Base-by-base conservation (phyloP, 1,139 yeast genomes). In the Magnusiomyces fungicola region DNA sequence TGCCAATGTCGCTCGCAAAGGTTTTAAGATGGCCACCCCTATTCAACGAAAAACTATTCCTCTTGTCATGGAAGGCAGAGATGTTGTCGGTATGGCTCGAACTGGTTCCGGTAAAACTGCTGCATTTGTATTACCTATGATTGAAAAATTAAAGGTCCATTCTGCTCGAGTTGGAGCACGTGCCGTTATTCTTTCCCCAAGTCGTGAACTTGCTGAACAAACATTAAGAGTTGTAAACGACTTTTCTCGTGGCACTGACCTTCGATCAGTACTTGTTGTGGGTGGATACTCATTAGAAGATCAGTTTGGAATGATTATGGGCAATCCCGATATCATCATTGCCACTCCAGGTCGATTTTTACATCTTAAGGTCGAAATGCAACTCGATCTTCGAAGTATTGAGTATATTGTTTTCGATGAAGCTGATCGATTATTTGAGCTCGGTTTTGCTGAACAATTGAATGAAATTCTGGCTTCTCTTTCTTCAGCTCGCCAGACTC, bases 21-120 rank as follows among this genome's bases (percentile, higher is more conserved):
- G 99, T 0, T 94, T 81, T 70, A 83, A 81, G 59, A 95, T 86
- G 58, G 98, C 99, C 9, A 94, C 99, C 0, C 98, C 99, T 1
- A 94, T 94, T 65, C 99, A 94, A 69, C 76, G 98, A 55, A 90
- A 90, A 64, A 83, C 98, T 2, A 87, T 94, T 51, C 98, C 98
- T 0, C 73, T 89, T 51, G 82, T 92, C 50, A 72, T 92, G 71
- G 90, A 86, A 52, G 83, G 80, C 53, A 75, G 95, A 62, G 98
- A 94, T 69, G 95, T 94, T 33, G 98, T 94, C 21, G 99, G 97
- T 61, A 94, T 94, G 96, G 99, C 99, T 21, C 78, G 97, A 62
- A 94, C 99, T 0, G 99, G 99, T 61, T 86, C 96, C 30, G 99
- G 99, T 73, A 94, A 94, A 65, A 94, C 99, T 0, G 97, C 97